Evolutionary conservation across 2,329 filamentous ascomycete species (phyloP).

Genomic region (Colletotrichum camelliae): DNA sequence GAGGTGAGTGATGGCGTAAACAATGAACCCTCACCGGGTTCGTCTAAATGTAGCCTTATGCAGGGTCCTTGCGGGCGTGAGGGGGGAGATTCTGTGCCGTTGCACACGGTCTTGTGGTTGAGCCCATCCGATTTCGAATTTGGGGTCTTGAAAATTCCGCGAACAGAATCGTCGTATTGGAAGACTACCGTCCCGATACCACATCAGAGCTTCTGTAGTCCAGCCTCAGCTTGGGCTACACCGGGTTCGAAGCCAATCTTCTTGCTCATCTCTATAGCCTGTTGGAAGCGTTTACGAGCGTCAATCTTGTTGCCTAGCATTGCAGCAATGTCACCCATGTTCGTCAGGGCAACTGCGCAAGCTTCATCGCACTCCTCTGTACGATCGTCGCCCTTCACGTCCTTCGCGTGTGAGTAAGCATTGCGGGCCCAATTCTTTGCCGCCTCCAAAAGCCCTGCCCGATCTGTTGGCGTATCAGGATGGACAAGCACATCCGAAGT

Average conservation of each 20-base stretch:
- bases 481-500: background rate
- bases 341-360: constrained; percentile 84
- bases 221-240: constrained; percentile 56
- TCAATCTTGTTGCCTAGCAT: constrained; percentile 70
- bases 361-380: constrained; percentile 83
- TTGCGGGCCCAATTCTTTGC: constrained; percentile 82
- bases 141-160: background rate
- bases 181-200: background rate
- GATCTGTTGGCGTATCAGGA: constrained; percentile 46
- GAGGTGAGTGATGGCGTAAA: background rate
- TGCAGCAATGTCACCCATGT: constrained; percentile 83
- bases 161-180: background rate
- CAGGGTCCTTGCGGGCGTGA: background rate
- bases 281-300: constrained; percentile 71
- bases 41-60: constrained; percentile 12
- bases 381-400: constrained; percentile 69
- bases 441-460: constrained; percentile 68
- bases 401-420: constrained; percentile 69
- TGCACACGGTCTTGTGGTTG: background rate
- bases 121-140: background rate
- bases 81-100: background rate
- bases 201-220: constrained; percentile 37
- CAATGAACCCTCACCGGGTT: background rate
- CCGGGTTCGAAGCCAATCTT: constrained; percentile 58
- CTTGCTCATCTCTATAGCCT: constrained; percentile 68